These are phyloP conservation scores for Botrytis cinerea DNA, from an alignment of 2,329 filamentous ascomycete genomes.

Conservation along the genomic window DNA sequence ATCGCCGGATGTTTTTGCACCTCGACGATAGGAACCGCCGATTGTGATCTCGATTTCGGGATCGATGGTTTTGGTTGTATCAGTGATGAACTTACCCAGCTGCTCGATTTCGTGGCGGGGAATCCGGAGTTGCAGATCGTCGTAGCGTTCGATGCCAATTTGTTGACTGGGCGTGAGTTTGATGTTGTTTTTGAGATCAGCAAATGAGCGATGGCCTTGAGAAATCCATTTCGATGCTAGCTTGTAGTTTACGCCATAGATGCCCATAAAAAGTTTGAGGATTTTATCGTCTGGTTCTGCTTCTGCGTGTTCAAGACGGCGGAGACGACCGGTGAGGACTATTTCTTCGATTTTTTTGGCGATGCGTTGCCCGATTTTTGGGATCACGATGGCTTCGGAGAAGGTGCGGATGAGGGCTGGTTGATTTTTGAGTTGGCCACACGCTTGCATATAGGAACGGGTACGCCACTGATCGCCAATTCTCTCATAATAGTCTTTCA, in stretches of 20 bases:
- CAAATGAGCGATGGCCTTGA: slow-evolving; percentile 71
- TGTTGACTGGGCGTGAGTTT: slow-evolving; percentile 68
- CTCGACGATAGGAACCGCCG: slow-evolving; percentile 83
- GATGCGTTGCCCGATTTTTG: slow-evolving; percentile 69
- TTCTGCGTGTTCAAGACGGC: slow-evolving; percentile 69
- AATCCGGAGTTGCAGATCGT: slow-evolving; percentile 78
- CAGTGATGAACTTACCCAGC: slow-evolving; percentile 65
- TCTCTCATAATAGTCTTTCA: slow-evolving; percentile 75
- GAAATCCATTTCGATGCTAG: slow-evolving; percentile 76
- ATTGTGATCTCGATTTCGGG: slow-evolving; percentile 67
- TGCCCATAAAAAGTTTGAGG: slow-evolving; percentile 69
- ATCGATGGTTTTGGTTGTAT: slow-evolving; percentile 62
- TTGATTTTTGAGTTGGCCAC: slow-evolving; percentile 71
- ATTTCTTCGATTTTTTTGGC: slow-evolving; percentile 91
- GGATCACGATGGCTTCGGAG: slow-evolving; percentile 67
- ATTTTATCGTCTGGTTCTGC: slow-evolving; percentile 65
- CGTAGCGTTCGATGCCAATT: slow-evolving; percentile 76
- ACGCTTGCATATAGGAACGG: slow-evolving; percentile 74
- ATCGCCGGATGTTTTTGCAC: slow-evolving; percentile 72
- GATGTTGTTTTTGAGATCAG: slow-evolving; percentile 65
- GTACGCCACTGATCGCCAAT: slow-evolving; percentile 77
- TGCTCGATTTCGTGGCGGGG: slow-evolving; percentile 73
- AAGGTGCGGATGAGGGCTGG: slow-evolving; percentile 63
- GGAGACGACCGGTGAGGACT: slow-evolving; percentile 69
- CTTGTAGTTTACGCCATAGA: slow-evolving; percentile 75